These are phyloP conservation scores for Cordyceps javanica DNA, from an alignment of 2,329 filamentous ascomycete genomes.

Conservation along the genomic window DNA sequence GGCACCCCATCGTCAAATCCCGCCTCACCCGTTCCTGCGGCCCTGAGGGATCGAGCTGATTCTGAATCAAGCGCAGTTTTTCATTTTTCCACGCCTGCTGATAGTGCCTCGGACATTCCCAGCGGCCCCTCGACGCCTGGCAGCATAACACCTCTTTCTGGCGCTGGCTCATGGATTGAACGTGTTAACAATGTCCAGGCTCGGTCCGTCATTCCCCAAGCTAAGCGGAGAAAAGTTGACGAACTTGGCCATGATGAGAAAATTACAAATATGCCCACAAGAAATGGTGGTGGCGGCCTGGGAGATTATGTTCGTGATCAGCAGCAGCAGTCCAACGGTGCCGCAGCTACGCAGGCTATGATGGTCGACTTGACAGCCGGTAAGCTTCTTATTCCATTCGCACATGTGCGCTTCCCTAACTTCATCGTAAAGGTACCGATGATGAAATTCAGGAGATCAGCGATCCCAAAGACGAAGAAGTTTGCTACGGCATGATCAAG, in stretches of 20 bases:
- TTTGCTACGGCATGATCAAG: slow-evolving; percentile 76
- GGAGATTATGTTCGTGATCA: slow-evolving; percentile 62
- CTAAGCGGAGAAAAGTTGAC: slow-evolving; percentile 59
- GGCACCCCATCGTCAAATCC: slow-evolving; percentile 21
- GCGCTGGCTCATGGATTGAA: slow-evolving; percentile 62
- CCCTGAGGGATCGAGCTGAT: slow-evolving; percentile 19
- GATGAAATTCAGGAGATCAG: slow-evolving; percentile 53
- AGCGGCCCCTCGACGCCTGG: slow-evolving; percentile 29
- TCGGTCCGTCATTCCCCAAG: slow-evolving; percentile 50
- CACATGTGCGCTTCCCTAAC: background rate
- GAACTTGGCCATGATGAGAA: slow-evolving; percentile 37
- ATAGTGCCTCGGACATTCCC: slow-evolving; percentile 27
- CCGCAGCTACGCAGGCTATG: slow-evolving; percentile 27
- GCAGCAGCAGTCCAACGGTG: slow-evolving; percentile 36
- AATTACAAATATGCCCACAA: slow-evolving; percentile 24
- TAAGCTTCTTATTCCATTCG: slow-evolving; percentile 26
- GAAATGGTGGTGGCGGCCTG: slow-evolving; percentile 49
- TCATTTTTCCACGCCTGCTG: slow-evolving; percentile 34
- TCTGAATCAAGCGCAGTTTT: slow-evolving; percentile 31
- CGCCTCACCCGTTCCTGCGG: slow-evolving; percentile 16
- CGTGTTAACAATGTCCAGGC: slow-evolving; percentile 68
- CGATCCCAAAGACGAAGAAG: slow-evolving; percentile 60
- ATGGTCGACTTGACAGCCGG: slow-evolving; percentile 55
- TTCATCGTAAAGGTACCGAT: slow-evolving; percentile 33
- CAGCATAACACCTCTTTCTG: slow-evolving; percentile 23